These are phyloP conservation scores for Biscogniauxia mediterranea DNA, from an alignment of 2,329 filamentous ascomycete genomes.

Conservation along the genomic window DNA sequence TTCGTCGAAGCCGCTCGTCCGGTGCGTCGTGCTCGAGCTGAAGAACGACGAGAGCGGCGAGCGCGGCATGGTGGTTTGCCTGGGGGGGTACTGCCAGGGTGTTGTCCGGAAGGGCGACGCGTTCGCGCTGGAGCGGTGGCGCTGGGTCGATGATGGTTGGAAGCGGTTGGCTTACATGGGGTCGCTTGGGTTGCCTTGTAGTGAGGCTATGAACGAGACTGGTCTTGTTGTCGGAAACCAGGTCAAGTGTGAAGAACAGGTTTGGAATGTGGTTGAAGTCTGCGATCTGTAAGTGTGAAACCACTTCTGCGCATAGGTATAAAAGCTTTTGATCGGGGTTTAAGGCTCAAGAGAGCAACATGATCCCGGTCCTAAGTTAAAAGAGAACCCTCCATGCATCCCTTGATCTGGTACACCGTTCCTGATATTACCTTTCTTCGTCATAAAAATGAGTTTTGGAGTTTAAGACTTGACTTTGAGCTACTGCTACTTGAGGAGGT, in stretches of 20 bases:
- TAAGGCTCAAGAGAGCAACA: too few relatives aligned
- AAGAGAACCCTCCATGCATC: too few relatives aligned
- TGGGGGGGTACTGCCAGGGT: conserved; percentile 57
- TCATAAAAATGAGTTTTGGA: too few relatives aligned
- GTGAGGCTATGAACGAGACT: conserved; percentile 12
- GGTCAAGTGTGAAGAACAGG: conserved; percentile 22
- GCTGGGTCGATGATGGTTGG: conserved; percentile 40
- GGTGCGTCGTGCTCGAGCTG: conserved; percentile 42
- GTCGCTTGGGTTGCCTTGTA: conserved; percentile 34
- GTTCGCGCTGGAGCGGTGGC: conserved; percentile 55
- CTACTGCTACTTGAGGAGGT: too few relatives aligned
- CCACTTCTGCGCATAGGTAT: too few relatives aligned
- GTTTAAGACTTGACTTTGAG: too few relatives aligned
- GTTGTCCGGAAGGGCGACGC: conserved; percentile 45
- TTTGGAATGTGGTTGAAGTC: conserved; percentile 37
- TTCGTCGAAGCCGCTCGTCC: conserved; percentile 2
- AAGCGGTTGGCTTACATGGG: conserved; percentile 37
- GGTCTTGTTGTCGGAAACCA: conserved; percentile 21
- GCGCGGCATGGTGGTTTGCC: conserved; percentile 50
- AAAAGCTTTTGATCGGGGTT: too few relatives aligned
- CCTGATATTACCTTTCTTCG: too few relatives aligned
- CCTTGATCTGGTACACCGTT: too few relatives aligned
- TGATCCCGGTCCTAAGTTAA: too few relatives aligned
- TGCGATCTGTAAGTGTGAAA: conserved; percentile 10
- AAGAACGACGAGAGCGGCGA: conserved; percentile 32